Evolutionary conservation across 805 yeast genomes (phyloP).

Genomic region (Lipomyces sp.): DNA sequence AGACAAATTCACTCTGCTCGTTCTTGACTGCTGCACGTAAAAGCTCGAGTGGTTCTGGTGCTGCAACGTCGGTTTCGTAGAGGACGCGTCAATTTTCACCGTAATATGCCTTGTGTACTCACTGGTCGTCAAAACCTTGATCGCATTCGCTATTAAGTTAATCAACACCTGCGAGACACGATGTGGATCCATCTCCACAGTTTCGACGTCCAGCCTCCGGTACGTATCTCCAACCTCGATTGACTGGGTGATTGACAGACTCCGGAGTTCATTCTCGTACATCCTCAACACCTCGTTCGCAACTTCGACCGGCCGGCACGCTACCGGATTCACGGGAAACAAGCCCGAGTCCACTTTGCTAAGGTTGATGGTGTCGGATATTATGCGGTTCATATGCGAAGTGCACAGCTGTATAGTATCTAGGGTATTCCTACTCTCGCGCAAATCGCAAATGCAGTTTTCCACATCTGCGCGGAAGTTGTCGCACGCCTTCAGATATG

Average conservation of each 20-base stretch:
- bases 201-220: slow-evolving; percentile 22
- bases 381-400: slow-evolving; percentile 39
- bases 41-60: slow-evolving; percentile 16
- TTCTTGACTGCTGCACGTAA: slow-evolving; percentile 7
- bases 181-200: slow-evolving; percentile 82
- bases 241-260: slow-evolving; percentile 65
- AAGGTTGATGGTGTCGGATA: slow-evolving; percentile 74
- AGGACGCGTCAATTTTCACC: slow-evolving; percentile 23
- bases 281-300: slow-evolving; percentile 64
- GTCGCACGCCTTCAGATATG: slow-evolving; percentile 36
- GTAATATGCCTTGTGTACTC: slow-evolving; percentile 54
- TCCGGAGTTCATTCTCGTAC: slow-evolving; percentile 73
- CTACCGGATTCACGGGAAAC: slow-evolving; percentile 24
- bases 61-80: slow-evolving; percentile 13
- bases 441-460: slow-evolving; percentile 69
- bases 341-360: slow-evolving; percentile 28
- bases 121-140: slow-evolving; percentile 89
- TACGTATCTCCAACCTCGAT: slow-evolving; percentile 44
- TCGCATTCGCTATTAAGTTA: slow-evolving; percentile 85
- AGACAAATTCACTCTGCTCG: neutral
- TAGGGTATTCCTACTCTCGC: slow-evolving; percentile 72
- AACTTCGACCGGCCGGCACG: slow-evolving; percentile 20
- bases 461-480: no score
- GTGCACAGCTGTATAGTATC: slow-evolving; percentile 26
- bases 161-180: slow-evolving; percentile 87